Conservation (phyloP, 768 basidiomycete genomes). For the Rhizopogon sp. region DNA sequence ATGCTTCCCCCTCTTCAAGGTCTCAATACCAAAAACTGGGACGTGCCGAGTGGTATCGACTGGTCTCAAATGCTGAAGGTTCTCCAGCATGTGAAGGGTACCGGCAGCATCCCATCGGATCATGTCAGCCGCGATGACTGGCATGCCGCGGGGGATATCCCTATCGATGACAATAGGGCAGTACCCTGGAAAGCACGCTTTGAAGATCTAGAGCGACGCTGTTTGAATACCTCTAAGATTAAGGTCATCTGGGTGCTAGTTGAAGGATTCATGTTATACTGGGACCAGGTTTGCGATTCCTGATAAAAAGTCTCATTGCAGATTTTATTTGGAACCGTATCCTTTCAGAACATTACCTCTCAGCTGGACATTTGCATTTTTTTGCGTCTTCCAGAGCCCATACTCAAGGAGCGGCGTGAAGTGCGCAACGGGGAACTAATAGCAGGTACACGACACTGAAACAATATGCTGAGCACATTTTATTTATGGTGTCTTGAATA, state of each 20-base stretch:
- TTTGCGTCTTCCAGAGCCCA: constrained; percentile 75
- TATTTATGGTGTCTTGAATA: constrained; percentile 33
- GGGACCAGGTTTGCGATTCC: constrained; percentile 58
- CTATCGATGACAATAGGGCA: constrained; percentile 41
- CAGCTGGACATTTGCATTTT: constrained; percentile 76
- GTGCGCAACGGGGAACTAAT: constrained; percentile 74
- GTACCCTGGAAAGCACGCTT: constrained; percentile 53
- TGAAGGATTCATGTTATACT: constrained; percentile 93
- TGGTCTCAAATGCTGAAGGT: constrained; percentile 74
- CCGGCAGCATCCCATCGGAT: constrained; percentile 63
- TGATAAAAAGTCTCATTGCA: neutral
- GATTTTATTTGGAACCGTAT: neutral
- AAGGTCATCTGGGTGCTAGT: constrained; percentile 76
- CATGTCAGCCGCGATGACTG: constrained; percentile 68
- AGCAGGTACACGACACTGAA: constrained; percentile 44
- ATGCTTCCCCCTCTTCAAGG: constrained; percentile 48
- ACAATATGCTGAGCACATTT: constrained; percentile 7
- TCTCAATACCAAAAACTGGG: constrained; percentile 82
- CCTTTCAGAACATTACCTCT: constrained; percentile 57
- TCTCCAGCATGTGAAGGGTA: constrained; percentile 55
- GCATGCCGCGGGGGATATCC: constrained; percentile 77
- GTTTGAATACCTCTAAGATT: constrained; percentile 35
- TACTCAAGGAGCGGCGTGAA: constrained; percentile 68
- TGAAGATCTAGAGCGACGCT: constrained; percentile 36
- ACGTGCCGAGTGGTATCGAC: constrained; percentile 84